These are phyloP conservation scores for Irpex sp. DNA, from an alignment of 1,284 basidiomycete species.

Conservation along the genomic window DNA sequence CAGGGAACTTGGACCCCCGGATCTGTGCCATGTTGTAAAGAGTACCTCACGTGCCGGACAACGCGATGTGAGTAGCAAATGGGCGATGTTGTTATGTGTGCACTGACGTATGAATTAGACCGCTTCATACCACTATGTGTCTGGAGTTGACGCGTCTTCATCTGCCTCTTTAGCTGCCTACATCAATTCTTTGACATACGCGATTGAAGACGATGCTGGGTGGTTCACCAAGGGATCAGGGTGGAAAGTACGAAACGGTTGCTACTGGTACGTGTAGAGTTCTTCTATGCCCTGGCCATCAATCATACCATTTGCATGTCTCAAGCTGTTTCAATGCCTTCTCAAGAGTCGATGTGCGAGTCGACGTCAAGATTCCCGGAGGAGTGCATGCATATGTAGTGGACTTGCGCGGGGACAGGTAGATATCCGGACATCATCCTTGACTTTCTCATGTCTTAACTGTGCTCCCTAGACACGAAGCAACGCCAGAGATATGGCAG, in stretches of 20 bases:
- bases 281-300: neutral
- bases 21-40: conserved; percentile 95
- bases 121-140: conserved; percentile 93
- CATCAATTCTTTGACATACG: conserved; percentile 95
- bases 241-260: conserved; percentile 95
- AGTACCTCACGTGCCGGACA: conserved; percentile 80
- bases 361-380: conserved; percentile 98
- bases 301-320: neutral
- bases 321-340: conserved; percentile 96
- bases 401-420: conserved; percentile 93
- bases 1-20: conserved; percentile 95
- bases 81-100: conserved; percentile 2
- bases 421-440: conserved; percentile 24
- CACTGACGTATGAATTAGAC: conserved; percentile 43
- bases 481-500: conserved; percentile 92
- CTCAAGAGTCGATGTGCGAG: conserved; percentile 92
- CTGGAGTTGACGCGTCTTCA: conserved; percentile 95
- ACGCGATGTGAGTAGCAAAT: conserved; percentile 69
- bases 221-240: conserved; percentile 88
- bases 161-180: conserved; percentile 97
- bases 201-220: conserved; percentile 86
- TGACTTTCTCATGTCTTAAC: conserved; percentile 1
- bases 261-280: conserved; percentile 73
- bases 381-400: conserved; percentile 95
- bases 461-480: conserved; percentile 72